Evolutionary conservation across 345 rosid species (phyloP), one percentile per base, ranked within the genome.

Genomic region (Kernera saxatilis): DNA sequence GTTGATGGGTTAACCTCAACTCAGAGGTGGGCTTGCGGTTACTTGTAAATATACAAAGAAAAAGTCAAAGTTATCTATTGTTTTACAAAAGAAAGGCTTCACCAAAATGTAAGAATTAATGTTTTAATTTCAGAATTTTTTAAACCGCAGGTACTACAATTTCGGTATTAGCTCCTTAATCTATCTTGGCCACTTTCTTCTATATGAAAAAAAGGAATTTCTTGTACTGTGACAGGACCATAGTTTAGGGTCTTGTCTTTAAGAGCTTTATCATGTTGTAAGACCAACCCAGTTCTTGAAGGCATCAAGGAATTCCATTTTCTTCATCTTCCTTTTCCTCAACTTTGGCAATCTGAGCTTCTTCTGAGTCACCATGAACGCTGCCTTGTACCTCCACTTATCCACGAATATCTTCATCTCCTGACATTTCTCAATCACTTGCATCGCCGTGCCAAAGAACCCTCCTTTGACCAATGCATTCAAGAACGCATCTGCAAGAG

Each of bases 231-330:
- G n/a, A n/a, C n/a, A n/a, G n/a, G n/a, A n/a, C n/a, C n/a, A n/a
- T n/a, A n/a, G n/a, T 45, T 18, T 17, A 6, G 29, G 21, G 15
- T 70, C 41, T 58, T 18, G 41, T 44, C 45, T 36, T 40, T 35
- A 12, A 49, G 48, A 37, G 51, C 6, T 12, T 22, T 2, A 48
- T 86, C 83, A 93, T 61, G 88, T 85, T 69, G 76, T 86, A 44
- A 93, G 78, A 65, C 98, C 97, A 77, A 85, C 91, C 97, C 97
- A 93, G 68, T 84, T 88, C 88, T 85, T 90, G 79, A 90, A 90
- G 44, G 96, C 87, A 69, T 85, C 53, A 54, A 91, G 89, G 3
- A 95, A 89, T 79, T 93, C 91, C 84, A 83, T 82, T 77, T 87
- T 93, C 72, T 84, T 85, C 27, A 56, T 11, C 56, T 75, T 93